Evolutionary conservation across 192 early-diverging fungal genomes (phyloP), one percentile per base, ranked within the genome.

Genomic region (Dimargaris cristalligena): DNA sequence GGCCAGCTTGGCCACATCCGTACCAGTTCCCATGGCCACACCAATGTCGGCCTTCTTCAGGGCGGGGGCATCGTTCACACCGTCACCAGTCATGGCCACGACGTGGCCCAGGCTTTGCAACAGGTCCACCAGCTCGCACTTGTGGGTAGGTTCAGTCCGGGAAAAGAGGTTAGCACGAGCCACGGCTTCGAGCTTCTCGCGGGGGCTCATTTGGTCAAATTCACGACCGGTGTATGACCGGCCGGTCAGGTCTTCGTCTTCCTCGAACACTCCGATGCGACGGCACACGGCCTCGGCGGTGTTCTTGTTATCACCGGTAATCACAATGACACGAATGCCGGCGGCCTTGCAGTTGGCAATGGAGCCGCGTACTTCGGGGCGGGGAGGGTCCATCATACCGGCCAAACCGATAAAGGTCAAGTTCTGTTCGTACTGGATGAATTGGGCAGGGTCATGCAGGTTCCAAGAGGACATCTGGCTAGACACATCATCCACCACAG

Each of bases 1-100:
- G 8, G 96, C 96, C 29, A 94, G 74, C 76, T 97, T 97, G 51
- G 97, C 93, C 48, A 99, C 94, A 69, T 97, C 97, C 0, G 97
- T 95, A 64, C 97, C 97, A 16, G 80, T 78, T 28, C 97, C 97
- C 94, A 99, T 99, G 9, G 97, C 93, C 58, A 99, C 79, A 68
- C 97, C 97, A 76, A 99, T 97, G 70, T 99, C 92, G 34, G 97
- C 97, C 70, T 86, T 87, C 71, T 94, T 95, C 46, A 99, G 72
- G 30, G 97, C 94, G 20, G 94, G 91, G 30, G 94, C 94, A 67
- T 99, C 94, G 67, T 97, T 99, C 45, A 99, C 92, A 75, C 97
- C 94, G 65, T 99, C 97, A 60, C 97, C 97, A 25, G 92, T 95
- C 81, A 76, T 73, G 8, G 74, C 74, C 16, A 76, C 74, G 0